Base-by-base conservation (phyloP, 2,329 filamentous ascomycete species). In the Graphilbum sp. region DNA sequence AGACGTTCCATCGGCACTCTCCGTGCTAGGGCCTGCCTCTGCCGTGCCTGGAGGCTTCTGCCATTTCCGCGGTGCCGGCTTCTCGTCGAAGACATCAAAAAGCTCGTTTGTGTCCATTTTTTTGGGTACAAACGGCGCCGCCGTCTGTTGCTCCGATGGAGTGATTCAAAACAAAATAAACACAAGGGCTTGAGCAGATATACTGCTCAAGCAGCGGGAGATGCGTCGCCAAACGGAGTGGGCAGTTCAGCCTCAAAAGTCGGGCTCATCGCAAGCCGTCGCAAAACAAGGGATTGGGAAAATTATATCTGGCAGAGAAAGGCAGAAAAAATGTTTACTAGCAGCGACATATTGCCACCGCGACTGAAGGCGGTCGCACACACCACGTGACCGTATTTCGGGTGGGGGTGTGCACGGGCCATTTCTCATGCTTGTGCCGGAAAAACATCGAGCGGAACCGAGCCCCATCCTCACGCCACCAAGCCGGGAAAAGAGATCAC, bases 21-120 rank as follows among this genome's bases (percentile, higher is more conserved):
- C 67, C 45, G 8, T 9, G 27, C 27, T 29, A 13, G 27, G 7
- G 27, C 27, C 47, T 52, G 48, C 43, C 47, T 55, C 55, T 27
- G 38, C 11, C 17, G 18, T 6, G 12, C 34, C 30, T 37, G 21
- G 29, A 46, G 67, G 64, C 20, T 30, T 18, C 3, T 9, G 16
- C 18, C 21, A 8, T 21, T 31, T 65, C 55, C 73, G 64, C 53
- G 69, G 66, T 50, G 27, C 27, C 27, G 27, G 27, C 13, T 29
- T 29, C 27, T 81, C 76, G 46, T 86, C 78, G 52, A 90, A 88
- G 41, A 86, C 80, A 49, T 83, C 76, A 50, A 90, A 90, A 48
- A 90, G 67, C 44, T 86, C 80, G 59, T 86, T 79, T 77, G 82
- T 84, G 17, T 47, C 39, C 46, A 47, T 47, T 13, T 15, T 47